Conservation (phyloP, 495 filamentous ascomycete species). For the Aspergillus avenaceus region DNA sequence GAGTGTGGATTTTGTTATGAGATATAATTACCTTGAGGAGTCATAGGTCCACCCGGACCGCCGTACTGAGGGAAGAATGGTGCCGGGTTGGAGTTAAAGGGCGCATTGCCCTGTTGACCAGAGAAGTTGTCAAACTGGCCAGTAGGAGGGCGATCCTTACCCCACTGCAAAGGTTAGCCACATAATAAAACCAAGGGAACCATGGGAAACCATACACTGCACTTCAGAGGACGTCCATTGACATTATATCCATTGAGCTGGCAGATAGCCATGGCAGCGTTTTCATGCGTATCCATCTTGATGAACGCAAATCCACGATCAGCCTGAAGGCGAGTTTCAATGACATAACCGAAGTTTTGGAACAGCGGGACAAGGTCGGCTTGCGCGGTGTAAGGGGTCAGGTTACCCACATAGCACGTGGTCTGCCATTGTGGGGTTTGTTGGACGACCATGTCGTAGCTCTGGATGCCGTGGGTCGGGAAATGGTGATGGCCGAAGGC, state of each 20-base stretch:
- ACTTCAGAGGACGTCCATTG: conserved; percentile 95
- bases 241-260: conserved; percentile 96
- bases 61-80: conserved; percentile 92
- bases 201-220: conserved; percentile 69
- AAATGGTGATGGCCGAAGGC: conserved; percentile 97
- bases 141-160: conserved; percentile 94
- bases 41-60: conserved; percentile 68
- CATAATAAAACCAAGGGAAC: neutral
- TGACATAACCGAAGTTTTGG: conserved; percentile 96
- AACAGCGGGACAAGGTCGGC: conserved; percentile 94
- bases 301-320: conserved; percentile 98
- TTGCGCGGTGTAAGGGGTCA: conserved; percentile 96
- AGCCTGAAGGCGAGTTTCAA: conserved; percentile 95
- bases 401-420: conserved; percentile 95
- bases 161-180: conserved; percentile 66
- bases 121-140: conserved; percentile 80
- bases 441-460: conserved; percentile 94
- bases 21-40: conserved; percentile 55
- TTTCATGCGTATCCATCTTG: conserved; percentile 99
- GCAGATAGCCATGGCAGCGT: conserved; percentile 97
- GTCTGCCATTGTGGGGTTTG: conserved; percentile 99
- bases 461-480: conserved; percentile 92
- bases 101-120: conserved; percentile 55
- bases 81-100: conserved; percentile 66
- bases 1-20: conserved; percentile 14